Conservation (phyloP, 2,329 filamentous ascomycete species). For the Penicillium frequentans region DNA sequence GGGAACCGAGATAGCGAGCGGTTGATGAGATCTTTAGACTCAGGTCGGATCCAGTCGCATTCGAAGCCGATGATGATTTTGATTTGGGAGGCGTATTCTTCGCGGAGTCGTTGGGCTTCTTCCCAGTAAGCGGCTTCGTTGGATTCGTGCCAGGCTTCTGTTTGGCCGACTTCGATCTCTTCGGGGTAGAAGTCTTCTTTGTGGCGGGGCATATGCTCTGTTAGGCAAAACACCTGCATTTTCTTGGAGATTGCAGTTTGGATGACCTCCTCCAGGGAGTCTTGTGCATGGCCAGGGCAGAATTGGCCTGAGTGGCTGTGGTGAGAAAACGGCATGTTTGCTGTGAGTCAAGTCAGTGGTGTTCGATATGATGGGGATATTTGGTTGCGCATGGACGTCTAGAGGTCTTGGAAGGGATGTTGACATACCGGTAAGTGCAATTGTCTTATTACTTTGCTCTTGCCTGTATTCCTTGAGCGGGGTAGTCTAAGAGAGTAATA, state of each 20-base stretch:
- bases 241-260: slow-evolving; percentile 73
- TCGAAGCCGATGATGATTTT: slow-evolving; percentile 88
- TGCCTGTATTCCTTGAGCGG: not conserved
- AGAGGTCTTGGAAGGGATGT: not conserved
- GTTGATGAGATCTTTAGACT: slow-evolving; percentile 61
- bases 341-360: not conserved
- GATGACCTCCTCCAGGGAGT: slow-evolving; percentile 81
- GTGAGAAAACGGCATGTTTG: slow-evolving; percentile 87
- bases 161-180: slow-evolving; percentile 54
- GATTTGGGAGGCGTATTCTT: slow-evolving; percentile 69
- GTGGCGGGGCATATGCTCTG: slow-evolving; percentile 91
- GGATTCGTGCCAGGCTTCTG: slow-evolving; percentile 43
- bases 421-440: not conserved
- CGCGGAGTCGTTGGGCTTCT: slow-evolving; percentile 73
- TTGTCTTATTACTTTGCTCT: not conserved
- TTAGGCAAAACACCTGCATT: slow-evolving; percentile 82
- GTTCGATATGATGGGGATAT: not conserved
- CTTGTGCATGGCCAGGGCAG: slow-evolving; percentile 83
- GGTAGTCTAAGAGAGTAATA: not conserved
- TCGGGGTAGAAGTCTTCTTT: slow-evolving; percentile 85
- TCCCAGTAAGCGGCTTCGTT: slow-evolving; percentile 64
- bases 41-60: slow-evolving; percentile 82
- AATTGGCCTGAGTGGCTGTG: slow-evolving; percentile 98
- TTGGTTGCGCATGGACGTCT: not conserved
- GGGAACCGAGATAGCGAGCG: slow-evolving; percentile 59